Evolutionary conservation across 306 rosid genomes (phyloP).

Genomic region (Trichosanthes truncata): DNA sequence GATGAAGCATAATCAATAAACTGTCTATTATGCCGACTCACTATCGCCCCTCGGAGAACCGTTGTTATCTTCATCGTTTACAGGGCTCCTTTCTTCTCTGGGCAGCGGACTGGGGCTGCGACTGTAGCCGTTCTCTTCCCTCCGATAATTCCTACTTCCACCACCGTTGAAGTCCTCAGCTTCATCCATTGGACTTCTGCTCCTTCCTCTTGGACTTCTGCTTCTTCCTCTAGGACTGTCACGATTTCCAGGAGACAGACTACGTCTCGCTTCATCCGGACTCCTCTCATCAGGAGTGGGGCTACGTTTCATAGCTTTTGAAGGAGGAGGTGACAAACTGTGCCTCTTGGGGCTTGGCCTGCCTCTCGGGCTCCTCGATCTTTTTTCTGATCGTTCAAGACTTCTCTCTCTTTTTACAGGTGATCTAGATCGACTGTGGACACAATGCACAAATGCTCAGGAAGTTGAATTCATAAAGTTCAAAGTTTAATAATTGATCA

Average conservation of each 20-base stretch:
- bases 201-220: constrained; percentile 30
- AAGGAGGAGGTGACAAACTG: constrained; percentile 29
- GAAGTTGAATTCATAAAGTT: background rate
- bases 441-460: background rate
- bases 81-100: constrained; percentile 35
- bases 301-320: constrained; percentile 33
- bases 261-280: constrained; percentile 25
- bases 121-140: constrained; percentile 35
- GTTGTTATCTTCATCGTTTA: constrained; percentile 31
- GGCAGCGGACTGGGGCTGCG: constrained; percentile 34
- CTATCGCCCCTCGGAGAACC: constrained; percentile 47
- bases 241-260: constrained; percentile 25
- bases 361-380: constrained; percentile 37
- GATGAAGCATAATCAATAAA: background rate
- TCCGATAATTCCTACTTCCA: constrained; percentile 17
- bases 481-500: background rate
- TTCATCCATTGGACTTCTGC: constrained; percentile 31
- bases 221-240: constrained; percentile 26
- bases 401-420: constrained; percentile 38
- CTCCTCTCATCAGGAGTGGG: constrained; percentile 30
- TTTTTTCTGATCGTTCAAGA: constrained; percentile 26
- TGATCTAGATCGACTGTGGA: constrained; percentile 34
- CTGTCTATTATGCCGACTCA: constrained; percentile 20
- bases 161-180: constrained; percentile 21
- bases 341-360: constrained; percentile 35